Evolutionary conservation across 2,329 filamentous ascomycete genomes (phyloP), one percentile per base, ranked within the genome.

Genomic region (Tolypocladium tropicale): DNA sequence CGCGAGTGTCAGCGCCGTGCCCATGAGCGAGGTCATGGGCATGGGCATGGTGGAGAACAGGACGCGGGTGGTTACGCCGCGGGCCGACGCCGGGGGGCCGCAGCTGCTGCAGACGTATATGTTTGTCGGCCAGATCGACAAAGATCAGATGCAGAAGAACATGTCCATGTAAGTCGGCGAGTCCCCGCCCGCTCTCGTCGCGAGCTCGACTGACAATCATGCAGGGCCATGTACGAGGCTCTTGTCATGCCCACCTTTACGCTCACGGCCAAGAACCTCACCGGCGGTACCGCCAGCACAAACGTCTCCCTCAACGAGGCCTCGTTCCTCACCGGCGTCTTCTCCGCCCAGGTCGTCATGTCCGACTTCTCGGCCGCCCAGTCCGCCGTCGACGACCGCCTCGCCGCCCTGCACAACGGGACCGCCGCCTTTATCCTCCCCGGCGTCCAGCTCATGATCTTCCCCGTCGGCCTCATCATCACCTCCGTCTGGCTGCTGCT

Each of bases 301-400:
- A 84, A 81, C 36, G 80, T 90, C 53, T 85, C 85, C 11, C 79
- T 82, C 58, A 84, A 86, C 69, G 84, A 89, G 67, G 86, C 87
- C 18, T 79, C 81, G 7, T 91, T 90, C 62, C 79, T 90, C 41
- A 81, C 80, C 16, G 88, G 88, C 53, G 79, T 88, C 63, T 90
- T 90, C 70, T 81, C 85, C 55, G 71, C 78, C 53, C 73, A 80
- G 55, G 73, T 80, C 16, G 68, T 82, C 64, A 69, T 78, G 64
- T 84, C 81, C 57, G 71, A 76, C 53, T 74, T 78, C 39, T 67
- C 72, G 49, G 62, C 72, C 52, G 81, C 81, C 28, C 71, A 77
- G 58, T 68, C 75, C 21, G 77, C 78, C 36, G 79, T 83, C 21
- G 70, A 79, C 57, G 67, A 75, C 4, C 72, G 78, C 23, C 68